A percentile compares a stretch with the other conserved stretches of the same genome.
Evolutionary conservation across 768 basidiomycete genomes (phyloP).

Genomic region (Scleroderma citrinum): DNA sequence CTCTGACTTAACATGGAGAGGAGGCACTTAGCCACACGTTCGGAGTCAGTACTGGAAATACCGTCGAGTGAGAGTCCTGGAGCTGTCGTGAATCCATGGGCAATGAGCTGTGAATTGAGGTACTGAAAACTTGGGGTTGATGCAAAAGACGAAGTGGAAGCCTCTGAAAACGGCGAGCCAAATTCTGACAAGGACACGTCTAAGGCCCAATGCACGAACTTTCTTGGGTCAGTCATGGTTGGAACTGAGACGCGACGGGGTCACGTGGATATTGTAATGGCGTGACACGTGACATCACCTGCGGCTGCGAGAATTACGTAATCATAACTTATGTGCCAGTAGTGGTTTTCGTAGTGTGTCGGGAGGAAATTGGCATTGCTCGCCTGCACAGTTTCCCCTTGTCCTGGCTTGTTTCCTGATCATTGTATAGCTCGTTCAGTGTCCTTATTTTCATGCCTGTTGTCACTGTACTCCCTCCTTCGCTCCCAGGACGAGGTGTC

Average conservation of each 20-base stretch:
- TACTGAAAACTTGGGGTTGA: conserved; percentile 66
- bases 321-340: conserved; percentile 6
- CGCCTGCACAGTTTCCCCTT: conserved; percentile 2
- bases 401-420: conserved; percentile 12
- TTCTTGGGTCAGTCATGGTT: conserved; percentile 31
- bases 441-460: conserved; percentile 35
- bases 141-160: conserved; percentile 40
- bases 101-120: conserved; percentile 74
- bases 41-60: conserved; percentile 46
- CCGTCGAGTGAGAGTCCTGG: conserved; percentile 70
- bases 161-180: conserved; percentile 37
- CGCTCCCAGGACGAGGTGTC: conserved; percentile 25
- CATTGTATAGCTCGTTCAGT: not conserved
- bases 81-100: conserved; percentile 66
- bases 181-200: conserved; percentile 38
- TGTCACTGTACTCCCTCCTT: conserved; percentile 36
- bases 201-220: conserved; percentile 48
- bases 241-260: conserved; percentile 13
- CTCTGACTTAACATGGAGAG: conserved; percentile 70
- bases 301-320: conserved; percentile 24
- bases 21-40: conserved; percentile 66
- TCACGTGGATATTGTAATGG: conserved; percentile 18
- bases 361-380: not conserved
- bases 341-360: not conserved
- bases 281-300: conserved; percentile 11